Evolutionary conservation across 2,329 filamentous ascomycete genomes (phyloP), one percentile per base, ranked within the genome.

Genomic region (Fusarium sp.): DNA sequence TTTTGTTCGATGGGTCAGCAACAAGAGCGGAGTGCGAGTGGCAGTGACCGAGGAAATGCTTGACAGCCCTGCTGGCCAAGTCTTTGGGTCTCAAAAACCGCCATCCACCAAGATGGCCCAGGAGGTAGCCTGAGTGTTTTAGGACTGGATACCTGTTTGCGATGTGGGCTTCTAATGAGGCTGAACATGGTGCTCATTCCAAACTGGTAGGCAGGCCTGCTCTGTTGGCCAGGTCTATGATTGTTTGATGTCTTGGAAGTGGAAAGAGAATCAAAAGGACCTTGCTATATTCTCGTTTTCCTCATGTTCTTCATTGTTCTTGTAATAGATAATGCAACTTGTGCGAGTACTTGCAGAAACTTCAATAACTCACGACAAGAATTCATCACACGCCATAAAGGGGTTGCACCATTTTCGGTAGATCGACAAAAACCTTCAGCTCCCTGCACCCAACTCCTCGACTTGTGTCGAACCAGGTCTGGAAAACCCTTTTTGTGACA

Each of bases 1-100:
- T 10, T 91, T 91, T 69, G 84, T 92, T 24, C 87, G 92, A 62
- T 94, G 92, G 88, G 83, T 92, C 55, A 93, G 88, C 79, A 92
- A 82, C 75, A 88, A 87, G 74, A 83, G 86, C 22, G 91, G 92
- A 12, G 88, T 84, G 65, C 81, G 83, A 5, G 80, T 94, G 10
- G 88, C 85, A 25, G 87, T 94, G 13, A 90, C 92, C 0, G 84
- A 86, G 7, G 91, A 93, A 75, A 90, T 93, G 83, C 76, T 94
- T 29, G 84, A 84, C 12, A 86, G 86, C 0, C 91, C 91, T 0
- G 82, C 84, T 1, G 92, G 92, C 6, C 82, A 78, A 34, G 78
- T 91, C 7, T 92, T 94, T 75, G 78, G 76, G 6, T 69, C 73
- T 20, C 75, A 77, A 32, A 77, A 77, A 45, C 61, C 80, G 44